A percentile compares a stretch with the other conserved stretches of the same genome.
These are phyloP conservation scores for Fusarium bulbicola DNA, from an alignment of 2,329 filamentous ascomycete species.

Conservation along the genomic window DNA sequence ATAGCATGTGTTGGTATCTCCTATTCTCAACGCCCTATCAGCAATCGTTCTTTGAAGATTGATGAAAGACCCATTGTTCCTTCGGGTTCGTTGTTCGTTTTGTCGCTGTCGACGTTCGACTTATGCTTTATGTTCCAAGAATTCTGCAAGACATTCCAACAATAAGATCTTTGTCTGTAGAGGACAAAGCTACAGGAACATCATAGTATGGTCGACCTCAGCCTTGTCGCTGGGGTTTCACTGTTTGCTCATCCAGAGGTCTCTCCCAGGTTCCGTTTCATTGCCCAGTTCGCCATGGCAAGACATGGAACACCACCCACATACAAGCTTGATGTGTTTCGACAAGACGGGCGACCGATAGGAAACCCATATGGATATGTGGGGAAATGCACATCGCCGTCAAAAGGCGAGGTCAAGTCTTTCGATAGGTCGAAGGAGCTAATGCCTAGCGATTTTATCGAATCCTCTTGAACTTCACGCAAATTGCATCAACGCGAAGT, in stretches of 20 bases:
- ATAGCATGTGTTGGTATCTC: background rate
- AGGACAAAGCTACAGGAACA: background rate
- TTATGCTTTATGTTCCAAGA: background rate
- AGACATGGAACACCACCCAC: background rate
- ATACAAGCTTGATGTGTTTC: background rate
- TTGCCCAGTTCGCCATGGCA: background rate
- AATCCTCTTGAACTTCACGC: background rate
- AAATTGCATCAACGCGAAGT: background rate
- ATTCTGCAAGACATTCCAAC: background rate
- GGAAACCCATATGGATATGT: background rate
- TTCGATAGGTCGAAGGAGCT: background rate
- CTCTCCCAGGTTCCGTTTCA: background rate
- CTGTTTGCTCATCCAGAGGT: background rate
- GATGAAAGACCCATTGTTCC: conserved; percentile 2
- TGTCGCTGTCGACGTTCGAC: background rate
- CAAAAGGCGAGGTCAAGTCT: background rate
- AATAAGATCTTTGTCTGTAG: conserved; percentile 4
- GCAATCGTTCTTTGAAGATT: background rate
- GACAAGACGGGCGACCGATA: background rate
- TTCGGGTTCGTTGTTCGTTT: background rate
- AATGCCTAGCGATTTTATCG: background rate
- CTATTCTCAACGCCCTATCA: conserved; percentile 1
- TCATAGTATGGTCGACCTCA: background rate
- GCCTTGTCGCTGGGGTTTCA: background rate
- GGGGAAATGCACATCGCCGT: background rate